Base-by-base conservation (phyloP, 1,284 basidiomycete species). In the Ustilago bromivora region DNA sequence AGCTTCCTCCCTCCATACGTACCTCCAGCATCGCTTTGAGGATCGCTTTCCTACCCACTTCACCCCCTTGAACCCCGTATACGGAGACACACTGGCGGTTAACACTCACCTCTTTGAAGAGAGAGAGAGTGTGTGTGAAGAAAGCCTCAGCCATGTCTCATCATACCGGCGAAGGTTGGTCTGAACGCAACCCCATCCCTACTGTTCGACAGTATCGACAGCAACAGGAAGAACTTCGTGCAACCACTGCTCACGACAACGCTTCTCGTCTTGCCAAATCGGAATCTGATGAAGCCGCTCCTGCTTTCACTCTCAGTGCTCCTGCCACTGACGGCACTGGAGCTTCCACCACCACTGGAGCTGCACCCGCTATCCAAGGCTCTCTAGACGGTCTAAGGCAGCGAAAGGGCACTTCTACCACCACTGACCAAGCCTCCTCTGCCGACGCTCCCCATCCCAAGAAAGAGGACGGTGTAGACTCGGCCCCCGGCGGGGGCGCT, bases 131-230 rank as follows among this genome's bases (percentile, higher is more conserved):
- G n/a, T n/a, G n/a, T n/a, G n/a, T n/a, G n/a, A 19, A 19, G 9
- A 15, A 17, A 19, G n/a, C 19, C 34, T 28, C 51, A 28, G 55
- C 57, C 57, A 81, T 80, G 77, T 67, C 77, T 40, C 79, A 80
- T 53, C 73, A 80, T 40, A 47, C 72, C 28, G 80, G 80, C 34
- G 76, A 82, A 61, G 82, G 79, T 23, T 84, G 80, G 78, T 84
- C 82, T 17, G 79, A 81, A 19, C 66, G 80, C 46, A 81, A 82
- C 66, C 68, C 49, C 8, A 64, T 84, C 13, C 82, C 82, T 10
- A 84, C 81, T 11, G 81, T 84, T 10, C 76, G 80, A 31, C 57
- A 78, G 43, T 82, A 71, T 52, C 58, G 66, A 7, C 61, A 74
- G 43, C 63, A 76, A 11, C 72, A 80, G 36, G 76, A 71, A 12